These are phyloP conservation scores for Aristolochia contorta DNA, from an alignment of 164 flowering plant species.

Conservation along the genomic window DNA sequence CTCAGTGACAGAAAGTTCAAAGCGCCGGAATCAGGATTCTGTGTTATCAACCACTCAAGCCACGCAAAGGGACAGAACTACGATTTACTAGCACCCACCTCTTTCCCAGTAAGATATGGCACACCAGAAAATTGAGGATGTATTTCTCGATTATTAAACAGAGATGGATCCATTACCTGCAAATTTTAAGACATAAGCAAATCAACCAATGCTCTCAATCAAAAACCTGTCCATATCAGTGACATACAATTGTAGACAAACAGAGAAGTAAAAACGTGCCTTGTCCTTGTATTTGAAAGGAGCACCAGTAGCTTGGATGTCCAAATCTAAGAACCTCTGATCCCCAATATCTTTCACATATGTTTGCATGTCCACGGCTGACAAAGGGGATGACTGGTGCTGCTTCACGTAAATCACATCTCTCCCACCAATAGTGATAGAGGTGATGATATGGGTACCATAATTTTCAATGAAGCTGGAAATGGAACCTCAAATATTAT, in stretches of 20 bases:
- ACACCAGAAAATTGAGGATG: slow-evolving; percentile 23
- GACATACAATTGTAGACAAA: slow-evolving; percentile 3
- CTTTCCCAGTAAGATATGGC: slow-evolving; percentile 29
- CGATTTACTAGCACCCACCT: slow-evolving; percentile 11
- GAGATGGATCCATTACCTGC: slow-evolving; percentile 22
- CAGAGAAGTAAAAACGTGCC: slow-evolving; percentile 34
- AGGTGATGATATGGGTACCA: slow-evolving; percentile 90
- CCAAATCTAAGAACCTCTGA: slow-evolving; percentile 62
- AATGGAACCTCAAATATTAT: slow-evolving; percentile 5
- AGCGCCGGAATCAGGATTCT: too few relatives aligned
- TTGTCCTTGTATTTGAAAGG: slow-evolving; percentile 74
- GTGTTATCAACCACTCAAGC: too few relatives aligned
- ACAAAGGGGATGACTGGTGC: slow-evolving; percentile 81
- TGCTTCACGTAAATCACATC: slow-evolving; percentile 91
- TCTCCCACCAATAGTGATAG: slow-evolving; percentile 91
- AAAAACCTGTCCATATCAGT: neutral
- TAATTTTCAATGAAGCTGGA: slow-evolving; percentile 91
- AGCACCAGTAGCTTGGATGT: slow-evolving; percentile 37
- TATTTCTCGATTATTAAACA: slow-evolving; percentile 20
- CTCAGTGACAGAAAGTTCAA: too few relatives aligned
- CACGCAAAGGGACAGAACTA: too few relatives aligned
- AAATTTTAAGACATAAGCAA: slow-evolving; percentile 11
- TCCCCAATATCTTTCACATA: slow-evolving; percentile 74
- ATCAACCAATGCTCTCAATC: neutral
- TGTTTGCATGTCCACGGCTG: slow-evolving; percentile 54